phyloP scores from a whole-genome alignment of 306 rosid genomes.

The Prunus fruticosa region DNA sequence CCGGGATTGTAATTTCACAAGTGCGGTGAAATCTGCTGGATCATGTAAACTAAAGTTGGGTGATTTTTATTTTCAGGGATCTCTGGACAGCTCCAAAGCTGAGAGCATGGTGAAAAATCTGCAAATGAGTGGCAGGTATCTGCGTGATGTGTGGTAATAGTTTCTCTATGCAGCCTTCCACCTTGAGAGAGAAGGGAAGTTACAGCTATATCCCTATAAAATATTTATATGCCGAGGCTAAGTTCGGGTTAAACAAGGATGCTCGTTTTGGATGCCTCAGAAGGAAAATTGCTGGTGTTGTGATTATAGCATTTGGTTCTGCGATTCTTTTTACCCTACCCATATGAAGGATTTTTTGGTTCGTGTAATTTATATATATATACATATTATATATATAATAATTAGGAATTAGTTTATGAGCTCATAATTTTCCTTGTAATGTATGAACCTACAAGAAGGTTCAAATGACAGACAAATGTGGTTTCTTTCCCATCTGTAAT shows the following conservation, averaged over 20 bases:
- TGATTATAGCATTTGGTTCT: slow-evolving; percentile 17
- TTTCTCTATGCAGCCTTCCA: slow-evolving; percentile 3
- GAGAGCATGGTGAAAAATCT: slow-evolving; percentile 92
- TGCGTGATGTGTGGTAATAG: slow-evolving; percentile 95
- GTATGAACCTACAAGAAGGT: background rate
- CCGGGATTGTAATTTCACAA: background rate
- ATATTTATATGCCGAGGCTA: background rate
- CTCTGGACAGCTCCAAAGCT: slow-evolving; percentile 77
- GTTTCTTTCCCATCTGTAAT: slow-evolving; percentile 15
- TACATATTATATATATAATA: slow-evolving; percentile 10
- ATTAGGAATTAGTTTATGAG: slow-evolving; percentile 39
- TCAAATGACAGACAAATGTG: slow-evolving; percentile 14
- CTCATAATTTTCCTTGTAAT: background rate
- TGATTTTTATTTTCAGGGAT: slow-evolving; percentile 64
- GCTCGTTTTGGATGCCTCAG: slow-evolving; percentile 24
- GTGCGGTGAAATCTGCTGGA: background rate
- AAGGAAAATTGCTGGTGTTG: slow-evolving; percentile 26
- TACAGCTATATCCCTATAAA: slow-evolving; percentile 2
- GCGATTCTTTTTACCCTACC: slow-evolving; percentile 45
- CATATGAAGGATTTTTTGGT: slow-evolving; percentile 46
- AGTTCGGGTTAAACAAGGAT: slow-evolving; percentile 27
- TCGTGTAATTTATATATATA: slow-evolving; percentile 38
- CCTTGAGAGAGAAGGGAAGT: background rate
- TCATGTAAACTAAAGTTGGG: background rate
- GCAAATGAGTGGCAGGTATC: slow-evolving; percentile 77